phyloP scores from a whole-genome alignment of 331 rosid species.

The Malus hybrid region DNA sequence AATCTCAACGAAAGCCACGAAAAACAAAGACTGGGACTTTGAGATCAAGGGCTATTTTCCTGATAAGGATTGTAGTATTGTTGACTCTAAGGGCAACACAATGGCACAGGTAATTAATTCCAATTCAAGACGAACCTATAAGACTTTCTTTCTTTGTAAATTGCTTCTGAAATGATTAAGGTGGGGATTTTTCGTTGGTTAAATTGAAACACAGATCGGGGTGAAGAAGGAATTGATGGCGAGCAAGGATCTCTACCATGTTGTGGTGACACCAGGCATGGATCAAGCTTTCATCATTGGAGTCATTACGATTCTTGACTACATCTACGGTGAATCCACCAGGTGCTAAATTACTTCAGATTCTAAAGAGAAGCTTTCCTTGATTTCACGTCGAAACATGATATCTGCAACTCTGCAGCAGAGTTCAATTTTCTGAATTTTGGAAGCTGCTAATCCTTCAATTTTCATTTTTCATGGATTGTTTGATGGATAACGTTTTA shows the following conservation, averaged over 20 bases:
- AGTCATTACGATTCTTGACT: slow-evolving; percentile 48
- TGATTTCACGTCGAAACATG: not conserved
- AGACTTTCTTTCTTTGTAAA: not conserved
- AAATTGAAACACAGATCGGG: slow-evolving; percentile 38
- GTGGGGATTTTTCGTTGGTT: not conserved
- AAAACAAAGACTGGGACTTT: slow-evolving; percentile 59
- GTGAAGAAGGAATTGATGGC: slow-evolving; percentile 44
- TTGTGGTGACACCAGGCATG: slow-evolving; percentile 38
- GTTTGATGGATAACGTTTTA: not conserved
- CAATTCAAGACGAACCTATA: not conserved
- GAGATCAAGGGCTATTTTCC: slow-evolving; percentile 77
- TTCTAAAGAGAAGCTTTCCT: slow-evolving; percentile 1
- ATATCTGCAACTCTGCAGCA: not conserved
- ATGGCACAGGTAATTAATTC: slow-evolving; percentile 49
- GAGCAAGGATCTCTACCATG: slow-evolving; percentile 68
- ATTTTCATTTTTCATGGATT: not conserved
- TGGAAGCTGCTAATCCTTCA: not conserved
- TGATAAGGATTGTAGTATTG: slow-evolving; percentile 57
- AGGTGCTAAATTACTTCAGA: slow-evolving; percentile 25
- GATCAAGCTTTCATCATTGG: slow-evolving; percentile 52
- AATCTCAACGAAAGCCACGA: slow-evolving; percentile 41
- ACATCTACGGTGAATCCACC: slow-evolving; percentile 77
- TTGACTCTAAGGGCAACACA: slow-evolving; percentile 55
- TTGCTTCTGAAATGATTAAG: not conserved
- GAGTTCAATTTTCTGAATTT: slow-evolving; percentile 3